Base-by-base conservation (phyloP, 305 asterid species). In the Solanum hybrid region DNA sequence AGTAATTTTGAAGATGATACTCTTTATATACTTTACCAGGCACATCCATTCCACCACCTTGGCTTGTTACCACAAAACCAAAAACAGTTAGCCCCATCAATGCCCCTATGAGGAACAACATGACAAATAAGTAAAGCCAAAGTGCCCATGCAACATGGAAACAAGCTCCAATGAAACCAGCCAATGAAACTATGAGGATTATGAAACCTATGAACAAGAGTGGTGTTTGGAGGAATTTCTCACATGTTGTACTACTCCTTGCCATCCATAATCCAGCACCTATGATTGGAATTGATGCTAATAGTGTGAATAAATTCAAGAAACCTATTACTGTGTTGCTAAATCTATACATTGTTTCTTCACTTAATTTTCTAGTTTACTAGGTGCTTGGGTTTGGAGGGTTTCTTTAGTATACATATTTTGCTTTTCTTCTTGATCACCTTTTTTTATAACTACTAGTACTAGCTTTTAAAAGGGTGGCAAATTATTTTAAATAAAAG, bases 211-310 rank as follows among this genome's bases (percentile, higher is more conserved):
- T 89, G 20, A 95, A 92, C 6, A 97, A 69, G 2, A 97, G 98
- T 4, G 99, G 99, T 5, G 95, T 96, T 35, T 97, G 99, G 5
- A 97, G 97, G 90, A 97, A 96, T 92, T 95, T 94, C 75, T 97
- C 98, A 57, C 99, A 97, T 5, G 98, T 94, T 2, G 98, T 93
- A 91, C 95, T 96, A 92, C 98, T 97, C 84, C 93, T 90, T 7
- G 98, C 95, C 98, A 97, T 95, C 99, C 99, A 96, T 11, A 97
- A 73, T 6, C 99, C 98, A 1, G 99, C 99, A 6, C 98, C 99
- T 87, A 97, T 97, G 29, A 97, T 96, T 5, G 99, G 99, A 9
- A 97, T 96, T 5, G 99, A 97, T 42, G 98, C 97, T n/a, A 97
- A 82, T 12, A 97, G 98, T 8, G 99, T 96, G 93, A 97, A 91